Percentiles rank a stretch among this genome's conserved stretches.
phyloP scores from a whole-genome alignment of 345 rosid species.

The Erysimum cheiranthoides region DNA sequence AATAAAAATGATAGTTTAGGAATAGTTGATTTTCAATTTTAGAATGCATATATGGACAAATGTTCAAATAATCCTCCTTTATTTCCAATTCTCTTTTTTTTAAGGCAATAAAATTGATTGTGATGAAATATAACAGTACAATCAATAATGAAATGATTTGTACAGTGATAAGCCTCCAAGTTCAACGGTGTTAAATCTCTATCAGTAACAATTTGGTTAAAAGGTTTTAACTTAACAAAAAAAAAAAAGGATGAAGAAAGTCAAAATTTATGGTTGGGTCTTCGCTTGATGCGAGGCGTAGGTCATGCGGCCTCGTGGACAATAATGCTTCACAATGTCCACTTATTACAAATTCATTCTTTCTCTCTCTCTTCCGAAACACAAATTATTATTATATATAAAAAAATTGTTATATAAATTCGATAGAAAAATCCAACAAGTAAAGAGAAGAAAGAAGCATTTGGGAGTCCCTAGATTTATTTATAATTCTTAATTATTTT shows the following conservation, averaged over 20 bases:
- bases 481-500: slow-evolving; percentile 29
- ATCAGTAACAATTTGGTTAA: slow-evolving; percentile 3
- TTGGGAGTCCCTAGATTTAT: slow-evolving; percentile 5
- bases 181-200: slow-evolving; percentile 36
- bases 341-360: slow-evolving; percentile 37
- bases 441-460: slow-evolving; percentile 26
- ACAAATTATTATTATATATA: neutral
- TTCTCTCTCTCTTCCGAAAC: slow-evolving; percentile 11
- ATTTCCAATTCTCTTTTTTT: no score
- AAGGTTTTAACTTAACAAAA: neutral
- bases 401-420: slow-evolving; percentile 26
- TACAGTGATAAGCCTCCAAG: slow-evolving; percentile 34
- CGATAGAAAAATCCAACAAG: slow-evolving; percentile 30
- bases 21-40: no score
- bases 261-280: slow-evolving; percentile 42
- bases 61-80: no score
- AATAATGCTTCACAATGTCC: slow-evolving; percentile 49
- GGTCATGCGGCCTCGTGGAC: slow-evolving; percentile 50
- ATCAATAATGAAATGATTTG: slow-evolving; percentile 15
- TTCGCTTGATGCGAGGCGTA: slow-evolving; percentile 49
- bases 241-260: slow-evolving; percentile 14
- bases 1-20: no score
- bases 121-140: neutral
- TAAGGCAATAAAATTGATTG: neutral
- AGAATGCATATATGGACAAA: no score